Percentiles rank a stretch among this genome's conserved stretches.
Evolutionary conservation across 768 basidiomycete genomes (phyloP).

Genomic region (Tylopilus sp.): DNA sequence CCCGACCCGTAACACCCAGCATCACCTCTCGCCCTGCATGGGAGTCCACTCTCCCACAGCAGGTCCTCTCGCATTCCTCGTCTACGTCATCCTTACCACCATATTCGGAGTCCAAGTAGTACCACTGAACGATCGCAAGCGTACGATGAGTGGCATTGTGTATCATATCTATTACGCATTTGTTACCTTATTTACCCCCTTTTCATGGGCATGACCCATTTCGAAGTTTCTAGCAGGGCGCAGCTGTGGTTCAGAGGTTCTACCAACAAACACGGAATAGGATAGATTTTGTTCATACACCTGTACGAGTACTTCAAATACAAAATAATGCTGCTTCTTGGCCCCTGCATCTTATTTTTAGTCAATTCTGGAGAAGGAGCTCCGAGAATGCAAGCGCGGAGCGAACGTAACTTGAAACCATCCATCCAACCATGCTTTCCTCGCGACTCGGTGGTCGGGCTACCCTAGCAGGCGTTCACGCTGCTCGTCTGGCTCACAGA

Average conservation of each 20-base stretch:
- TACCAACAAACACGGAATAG: not conserved
- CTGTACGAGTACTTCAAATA: conserved; percentile 12
- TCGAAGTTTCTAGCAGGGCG: not conserved
- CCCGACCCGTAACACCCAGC: conserved; percentile 61
- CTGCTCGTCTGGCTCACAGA: conserved; percentile 4
- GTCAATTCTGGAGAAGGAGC: too few species aligned
- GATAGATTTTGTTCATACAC: conserved; percentile 21
- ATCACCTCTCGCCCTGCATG: conserved; percentile 23
- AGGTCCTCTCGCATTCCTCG: conserved; percentile 31
- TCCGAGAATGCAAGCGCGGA: too few species aligned
- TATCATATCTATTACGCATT: conserved; percentile 20
- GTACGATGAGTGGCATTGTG: conserved; percentile 1
- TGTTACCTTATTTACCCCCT: conserved; percentile 20
- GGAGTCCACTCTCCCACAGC: conserved; percentile 15
- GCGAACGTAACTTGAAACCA: too few species aligned
- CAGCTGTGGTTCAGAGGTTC: not conserved
- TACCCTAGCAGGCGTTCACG: not conserved
- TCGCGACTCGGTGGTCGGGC: not conserved
- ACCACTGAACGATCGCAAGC: not conserved
- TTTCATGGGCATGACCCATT: not conserved
- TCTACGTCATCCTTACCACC: conserved; percentile 44
- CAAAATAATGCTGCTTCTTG: not conserved
- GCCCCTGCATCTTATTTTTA: not conserved
- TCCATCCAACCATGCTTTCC: conserved; percentile 4
- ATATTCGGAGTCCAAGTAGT: conserved; percentile 33